Base-by-base conservation (phyloP, 805 yeast genomes). In the Cyberlindnera maclurae region DNA sequence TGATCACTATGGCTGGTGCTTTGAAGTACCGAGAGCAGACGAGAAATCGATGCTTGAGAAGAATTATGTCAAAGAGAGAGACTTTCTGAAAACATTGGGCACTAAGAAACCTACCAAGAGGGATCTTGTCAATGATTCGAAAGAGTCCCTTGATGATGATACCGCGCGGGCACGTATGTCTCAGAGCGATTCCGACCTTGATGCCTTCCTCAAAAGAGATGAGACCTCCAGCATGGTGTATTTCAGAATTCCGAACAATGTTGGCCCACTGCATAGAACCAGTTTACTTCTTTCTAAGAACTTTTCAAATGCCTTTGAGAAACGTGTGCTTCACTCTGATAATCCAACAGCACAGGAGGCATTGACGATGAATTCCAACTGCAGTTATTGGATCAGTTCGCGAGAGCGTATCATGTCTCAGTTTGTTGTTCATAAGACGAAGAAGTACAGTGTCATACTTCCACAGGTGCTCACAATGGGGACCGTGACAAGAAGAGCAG, bases 381-480 rank as follows among this genome's bases (percentile, higher is more conserved):
- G 93, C 28, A 78, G 96, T 8, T 93, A 93, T 59, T 93, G 99
- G 99, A 76, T 83, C 52, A 83, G 96, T 12, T 77, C 90, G 11
- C 70, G 99, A 44, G 88, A 81, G 47, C 70, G 99, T 41, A 87
- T 93, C 26, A 70, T 64, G 62, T 74, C 74, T 15, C 99, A 93
- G 54, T 84, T 89, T 71, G 90, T 90, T 7, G 89, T 93, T 2
- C 79, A 74, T 46, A 59, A 65, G 26, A 57, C 59, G 1, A 55
- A 62, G 6, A 41, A 48, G 6, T 45, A 54, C 11, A 38, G 47
- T 11, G 66, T 89, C 36, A 93, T 94, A 24, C 53, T 93, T 12
- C 99, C 99, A 1, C 75, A 77, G 36, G 69, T 90, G 31, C 70
- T 86, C 7, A 75, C 96, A 3, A 93, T 93, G 96, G 99, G 99